A percentile compares a stretch with the other conserved stretches of the same genome.
These are phyloP conservation scores for Euphorbia lathyris DNA, from an alignment of 345 rosid species.

Conservation along the genomic window DNA sequence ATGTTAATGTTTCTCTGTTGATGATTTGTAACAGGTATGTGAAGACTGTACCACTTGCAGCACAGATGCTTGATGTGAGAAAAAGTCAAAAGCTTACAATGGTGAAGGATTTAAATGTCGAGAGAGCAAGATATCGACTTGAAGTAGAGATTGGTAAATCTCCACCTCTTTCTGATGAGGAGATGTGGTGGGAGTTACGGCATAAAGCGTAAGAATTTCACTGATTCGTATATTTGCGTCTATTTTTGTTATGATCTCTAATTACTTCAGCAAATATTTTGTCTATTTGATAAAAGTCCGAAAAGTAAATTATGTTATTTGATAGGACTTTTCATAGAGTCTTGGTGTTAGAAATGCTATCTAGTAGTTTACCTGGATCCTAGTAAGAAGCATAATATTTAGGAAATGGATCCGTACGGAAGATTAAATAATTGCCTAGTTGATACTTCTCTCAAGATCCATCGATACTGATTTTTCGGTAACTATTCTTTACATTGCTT, in stretches of 20 bases:
- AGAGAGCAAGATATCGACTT: slow-evolving; percentile 67
- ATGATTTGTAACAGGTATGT: slow-evolving; percentile 53
- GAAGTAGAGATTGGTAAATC: slow-evolving; percentile 96
- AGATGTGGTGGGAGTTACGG: slow-evolving; percentile 83
- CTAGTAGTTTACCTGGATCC: not conserved
- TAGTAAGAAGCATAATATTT: not conserved
- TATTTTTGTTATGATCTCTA: not conserved
- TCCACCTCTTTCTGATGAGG: slow-evolving; percentile 92
- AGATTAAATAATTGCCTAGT: not conserved
- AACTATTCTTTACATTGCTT: not conserved
- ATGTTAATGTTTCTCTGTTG: not conserved
- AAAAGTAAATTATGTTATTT: not conserved
- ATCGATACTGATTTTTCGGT: not conserved
- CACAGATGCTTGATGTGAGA: slow-evolving; percentile 77
- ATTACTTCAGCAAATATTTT: not conserved
- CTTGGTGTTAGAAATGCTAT: not conserved
- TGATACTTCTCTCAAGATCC: not conserved
- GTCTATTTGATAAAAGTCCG: too few species aligned
- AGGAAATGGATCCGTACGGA: not conserved
- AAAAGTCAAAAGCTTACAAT: slow-evolving; percentile 80
- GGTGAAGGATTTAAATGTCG: slow-evolving; percentile 67
- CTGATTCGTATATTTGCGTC: slow-evolving; percentile 1
- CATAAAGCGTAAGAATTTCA: slow-evolving; percentile 75
- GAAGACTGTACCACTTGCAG: slow-evolving; percentile 93
- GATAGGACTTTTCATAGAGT: not conserved